Evolutionary conservation across 2,329 filamentous ascomycete genomes (phyloP), one percentile per base, ranked within the genome.

Genomic region (Ophiostoma triangulosporum): DNA sequence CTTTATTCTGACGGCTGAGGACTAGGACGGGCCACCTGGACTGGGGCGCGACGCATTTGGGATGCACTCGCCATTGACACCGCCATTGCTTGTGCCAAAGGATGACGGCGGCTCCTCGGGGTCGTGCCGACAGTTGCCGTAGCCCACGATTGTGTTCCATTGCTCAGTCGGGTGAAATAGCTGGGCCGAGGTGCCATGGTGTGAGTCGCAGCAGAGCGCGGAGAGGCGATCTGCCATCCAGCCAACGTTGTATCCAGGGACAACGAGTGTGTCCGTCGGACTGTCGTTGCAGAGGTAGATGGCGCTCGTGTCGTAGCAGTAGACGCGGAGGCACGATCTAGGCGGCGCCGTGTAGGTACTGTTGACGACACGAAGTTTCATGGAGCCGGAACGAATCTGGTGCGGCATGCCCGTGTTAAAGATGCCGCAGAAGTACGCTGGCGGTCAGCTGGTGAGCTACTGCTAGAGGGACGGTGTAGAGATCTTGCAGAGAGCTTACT

Each of bases 91-190:
- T 1, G 24, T 32, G 20, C 58, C 58, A 43, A 50, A 59, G 0
- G 43, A 12, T 3, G 57, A 46, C 3, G 58, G 58, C 11, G 52
- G 48, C 26, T 58, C 54, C 14, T 22, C 24, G 3, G 48, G 48
- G 2, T 36, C 50, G 48, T 60, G 57, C 2, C 50, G 48, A 46
- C 58, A 60, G 56, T 60, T 60, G n/a, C 57, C 57, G 29, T 60
- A 60, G 22, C 49, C 58, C 11, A 59, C 53, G 1, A 60, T 52
- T 1, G 49, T 45, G 52, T 59, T 59, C 56, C 55, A 60, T 2
- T 22, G 17, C 1, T 35, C 51, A 3, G 53, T 52, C 5, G 58
- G 58, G 17, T 60, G 55, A 50, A 60, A 60, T 1, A 60, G 26
- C 51, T 60, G 58, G 0, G 51, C 58, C n/a, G 57, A 57, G 26